Conservation (phyloP, 2,329 filamentous ascomycete genomes). For the Aspergillus sp. region DNA sequence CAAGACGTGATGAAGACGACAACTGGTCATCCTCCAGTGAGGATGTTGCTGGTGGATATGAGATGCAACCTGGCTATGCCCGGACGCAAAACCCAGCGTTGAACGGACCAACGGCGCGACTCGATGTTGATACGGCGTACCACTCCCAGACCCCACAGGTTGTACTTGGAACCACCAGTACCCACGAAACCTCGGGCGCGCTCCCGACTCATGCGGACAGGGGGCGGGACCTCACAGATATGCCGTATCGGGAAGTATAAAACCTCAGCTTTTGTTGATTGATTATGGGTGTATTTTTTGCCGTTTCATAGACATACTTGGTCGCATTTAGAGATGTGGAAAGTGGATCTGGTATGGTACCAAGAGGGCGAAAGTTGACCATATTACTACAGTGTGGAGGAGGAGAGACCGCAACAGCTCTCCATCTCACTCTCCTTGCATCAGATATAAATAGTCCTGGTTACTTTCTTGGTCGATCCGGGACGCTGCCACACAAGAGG, state of each 20-base stretch:
- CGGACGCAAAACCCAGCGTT: constrained; percentile 27
- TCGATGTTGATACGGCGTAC: constrained; percentile 34
- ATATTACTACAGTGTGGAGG: neutral
- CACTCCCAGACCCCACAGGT: constrained; percentile 24
- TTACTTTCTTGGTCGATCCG: neutral
- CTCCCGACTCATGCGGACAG: constrained; percentile 14
- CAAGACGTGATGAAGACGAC: constrained; percentile 33
- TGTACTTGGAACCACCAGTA: constrained; percentile 6
- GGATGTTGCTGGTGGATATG: constrained; percentile 39
- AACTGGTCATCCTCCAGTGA: constrained; percentile 42
- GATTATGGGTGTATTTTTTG: neutral
- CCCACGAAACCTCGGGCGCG: constrained; percentile 15
- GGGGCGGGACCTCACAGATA: constrained; percentile 25
- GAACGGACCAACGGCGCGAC: constrained; percentile 23
- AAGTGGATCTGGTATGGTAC: neutral
- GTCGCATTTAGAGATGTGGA: neutral
- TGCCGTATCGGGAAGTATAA: constrained; percentile 17
- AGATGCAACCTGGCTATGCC: constrained; percentile 39
- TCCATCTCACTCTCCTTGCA: neutral
- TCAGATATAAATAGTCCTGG: neutral
- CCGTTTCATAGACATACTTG: neutral
- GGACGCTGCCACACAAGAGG: neutral
- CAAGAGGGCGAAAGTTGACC: neutral
- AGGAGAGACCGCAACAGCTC: neutral
- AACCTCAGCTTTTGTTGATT: neutral